phyloP scores from a whole-genome alignment of 176 grass and related monocot species.

The Metroxylon sagu region DNA sequence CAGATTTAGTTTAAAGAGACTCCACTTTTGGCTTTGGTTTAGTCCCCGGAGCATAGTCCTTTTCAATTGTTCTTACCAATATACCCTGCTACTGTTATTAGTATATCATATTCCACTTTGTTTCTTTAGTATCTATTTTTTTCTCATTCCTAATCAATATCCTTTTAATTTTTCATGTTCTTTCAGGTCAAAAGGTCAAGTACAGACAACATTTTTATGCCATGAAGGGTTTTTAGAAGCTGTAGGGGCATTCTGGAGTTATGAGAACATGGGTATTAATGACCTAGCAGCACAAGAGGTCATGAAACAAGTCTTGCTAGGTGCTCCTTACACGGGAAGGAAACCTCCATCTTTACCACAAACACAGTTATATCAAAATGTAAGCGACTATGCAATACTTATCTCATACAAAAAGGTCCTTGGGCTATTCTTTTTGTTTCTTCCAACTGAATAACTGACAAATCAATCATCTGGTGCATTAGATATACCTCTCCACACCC shows the following conservation, averaged over 20 bases:
- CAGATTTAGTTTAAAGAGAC: too few relatives aligned
- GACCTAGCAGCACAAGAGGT: conserved; percentile 75
- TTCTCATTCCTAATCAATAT: too few relatives aligned
- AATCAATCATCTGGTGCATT: too few relatives aligned
- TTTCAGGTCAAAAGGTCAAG: conserved; percentile 95
- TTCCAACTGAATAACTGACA: too few relatives aligned
- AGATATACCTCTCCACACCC: too few relatives aligned
- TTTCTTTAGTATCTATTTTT: too few relatives aligned
- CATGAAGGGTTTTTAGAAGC: conserved; percentile 96
- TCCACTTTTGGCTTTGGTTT: too few relatives aligned
- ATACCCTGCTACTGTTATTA: too few relatives aligned
- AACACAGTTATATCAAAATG: conserved; percentile 30
- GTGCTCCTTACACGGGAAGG: conserved; percentile 68
- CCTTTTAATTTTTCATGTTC: neutral
- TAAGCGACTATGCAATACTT: conserved; percentile 20
- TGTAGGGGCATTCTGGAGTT: conserved; percentile 98
- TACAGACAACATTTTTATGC: conserved; percentile 90
- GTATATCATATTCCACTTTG: too few relatives aligned
- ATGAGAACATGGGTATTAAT: conserved; percentile 97
- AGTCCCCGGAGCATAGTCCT: too few relatives aligned
- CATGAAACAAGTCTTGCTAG: conserved; percentile 92
- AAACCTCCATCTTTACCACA: conserved; percentile 55
- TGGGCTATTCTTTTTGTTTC: neutral
- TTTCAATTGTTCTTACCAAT: too few relatives aligned
- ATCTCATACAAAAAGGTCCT: neutral